Evolutionary conservation across 2,329 filamentous ascomycete species (phyloP), one percentile per base, ranked within the genome.

Genomic region (Botryotinia convoluta): DNA sequence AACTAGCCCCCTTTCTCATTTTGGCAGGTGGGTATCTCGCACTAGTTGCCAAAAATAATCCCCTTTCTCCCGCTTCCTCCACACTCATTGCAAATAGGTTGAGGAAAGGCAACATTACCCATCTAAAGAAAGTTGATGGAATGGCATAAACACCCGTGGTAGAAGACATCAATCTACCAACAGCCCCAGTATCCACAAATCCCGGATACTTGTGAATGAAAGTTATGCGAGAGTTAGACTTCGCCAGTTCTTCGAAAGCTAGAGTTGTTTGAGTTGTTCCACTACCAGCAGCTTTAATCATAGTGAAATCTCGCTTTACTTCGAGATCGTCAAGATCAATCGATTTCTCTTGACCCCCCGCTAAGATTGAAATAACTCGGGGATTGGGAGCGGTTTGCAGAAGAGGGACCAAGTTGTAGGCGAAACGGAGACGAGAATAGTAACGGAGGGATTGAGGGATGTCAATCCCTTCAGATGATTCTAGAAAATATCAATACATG

Each of bases 341-440:
- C 10, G 88, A 80, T 6, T 84, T 84, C 81, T 90, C 89, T 57
- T 84, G 83, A 26, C 86, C 85, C 7, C 83, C 88, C 0, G 84
- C 86, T 0, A 87, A 81, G 26, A 90, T 86, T 29, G 82, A 85
- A 44, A 90, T 84, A 14, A 90, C 87, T 14, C 88, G 86, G 0
- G 86, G 84, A 4, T 73, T 73, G 6, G 88, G 81, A 3, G 80
- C 76, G 0, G 81, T 74, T 0, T 85, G 84, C 0, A 92, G 83
- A 0, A 87, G 83, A 0, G 89, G 89, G 16, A 91, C 84, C 0
- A 92, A 84, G 69, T 89, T 87, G 73, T 84, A 75, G 26, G 86
- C 82, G 77, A 91, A 87, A 62, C 87, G 87, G 71, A 87, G 83
- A 20, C 89, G 88, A 1, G 86, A 83, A 81, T 91, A 91, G 80